Evolutionary conservation across 345 rosid genomes (phyloP), one percentile per base, ranked within the genome.

Genomic region (Populus tremula): DNA sequence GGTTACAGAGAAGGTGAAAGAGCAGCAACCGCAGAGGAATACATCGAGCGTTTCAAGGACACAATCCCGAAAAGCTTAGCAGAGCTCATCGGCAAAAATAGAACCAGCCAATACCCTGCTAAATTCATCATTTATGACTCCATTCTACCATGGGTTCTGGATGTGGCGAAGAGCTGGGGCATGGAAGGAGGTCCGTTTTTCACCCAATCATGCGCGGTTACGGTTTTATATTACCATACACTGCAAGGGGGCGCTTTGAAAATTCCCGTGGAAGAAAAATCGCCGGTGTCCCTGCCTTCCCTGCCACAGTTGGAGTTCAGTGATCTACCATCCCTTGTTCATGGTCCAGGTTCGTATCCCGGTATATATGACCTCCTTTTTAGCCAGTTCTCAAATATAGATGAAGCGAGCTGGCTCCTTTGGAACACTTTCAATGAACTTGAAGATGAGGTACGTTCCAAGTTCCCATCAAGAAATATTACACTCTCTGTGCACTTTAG

Each of bases 171-270:
- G 39, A 38, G 23, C 5, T 65, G 54, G 9, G 93, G 90, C 11
- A 9, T 87, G 1, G 53, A 6, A 0, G 90, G 82, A 71, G 89
- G 84, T 70, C 66, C 67, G 0, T 86, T 90, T n/a, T 87, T 84
- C 82, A 90, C 91, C 38, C 88, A 88, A 38, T 79, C 82, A 38
- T 87, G 86, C 21, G 82, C 87, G 8, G 91, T 90, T 63, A 39
- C 70, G 50, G 71, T 74, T 33, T 54, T 87, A 17, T 90, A 86
- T 78, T 82, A 81, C 65, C 87, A 87, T 81, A 75, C 76, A 25
- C 3, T 25, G 5, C 67, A 64, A 50, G 88, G 89, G 39, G 89
- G 89, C 23, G 3, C 16, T 0, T 4, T 74, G 29, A 31, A 23
- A 2, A 20, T 69, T 59, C 65, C 74, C 20, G 13, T 56, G 2